Evolutionary conservation across 495 filamentous ascomycete species (phyloP), one percentile per base, ranked within the genome.

Genomic region (Hamigera avellanea): DNA sequence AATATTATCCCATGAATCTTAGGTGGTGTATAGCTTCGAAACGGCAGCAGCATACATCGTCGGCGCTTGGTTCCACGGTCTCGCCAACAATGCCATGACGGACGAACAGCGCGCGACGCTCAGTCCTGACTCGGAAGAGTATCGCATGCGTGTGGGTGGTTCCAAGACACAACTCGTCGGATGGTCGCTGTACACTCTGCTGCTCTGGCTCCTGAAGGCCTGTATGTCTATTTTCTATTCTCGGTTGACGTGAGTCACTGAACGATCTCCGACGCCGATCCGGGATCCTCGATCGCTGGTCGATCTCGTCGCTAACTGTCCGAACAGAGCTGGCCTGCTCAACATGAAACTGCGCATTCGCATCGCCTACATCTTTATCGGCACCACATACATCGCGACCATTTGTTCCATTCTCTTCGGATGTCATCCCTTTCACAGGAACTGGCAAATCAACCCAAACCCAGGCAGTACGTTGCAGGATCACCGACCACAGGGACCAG

Each of bases 201-300:
- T 76, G 13, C 44, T 81, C 8, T 81, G 73, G 73, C 43, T 61
- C 19, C 34, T 81, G 38, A 81, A 81, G 48, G 53, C 68, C 0
- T 69, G 71, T 46, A 68, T 78, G 63, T 64, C 66, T 19, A 52
- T 69, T 14, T 78, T 80, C 41, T 81, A 75, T 41, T 61, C 67
- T n/a, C 60, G 75, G 39, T 59, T 81, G 23, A 79, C 73, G 72
- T 74, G 54, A 53, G 62, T 43, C 30, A 15, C 27, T 30, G 25
- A 5, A 15, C 31, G 16, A n/a, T n/a, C n/a, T n/a, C n/a, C n/a
- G n/a, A 25, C 18, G 7, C 16, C 39, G 30, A 28, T 1, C 14
- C 25, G 15, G 13, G 12, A 9, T 6, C 32, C 6, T 18, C 10
- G 33, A 19, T 19, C 12, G n/a, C n/a, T 9, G 21, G 4, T 23